A percentile compares a stretch with the other conserved stretches of the same genome.
phyloP scores from a whole-genome alignment of 2,329 filamentous ascomycete species.

The Xylariaceae sp. region DNA sequence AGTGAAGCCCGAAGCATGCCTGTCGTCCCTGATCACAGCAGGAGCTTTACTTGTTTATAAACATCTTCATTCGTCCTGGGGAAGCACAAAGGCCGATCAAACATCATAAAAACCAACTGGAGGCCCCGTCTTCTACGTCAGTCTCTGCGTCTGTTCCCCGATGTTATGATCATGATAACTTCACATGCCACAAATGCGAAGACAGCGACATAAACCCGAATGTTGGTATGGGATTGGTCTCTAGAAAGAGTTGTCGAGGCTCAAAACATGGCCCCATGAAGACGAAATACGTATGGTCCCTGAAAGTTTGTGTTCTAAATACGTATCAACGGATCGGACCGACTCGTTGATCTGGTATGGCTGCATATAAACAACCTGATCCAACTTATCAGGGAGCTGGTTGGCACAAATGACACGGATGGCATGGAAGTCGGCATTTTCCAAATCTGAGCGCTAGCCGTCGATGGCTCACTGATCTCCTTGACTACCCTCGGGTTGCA shows the following conservation, averaged over 20 bases:
- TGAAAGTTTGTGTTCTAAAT: background rate
- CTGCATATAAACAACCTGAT: background rate
- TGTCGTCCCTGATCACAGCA: constrained; percentile 12
- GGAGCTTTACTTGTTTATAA: background rate
- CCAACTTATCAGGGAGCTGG: background rate
- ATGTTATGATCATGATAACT: constrained; percentile 1
- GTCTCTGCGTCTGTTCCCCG: background rate
- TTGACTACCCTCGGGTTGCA: no score
- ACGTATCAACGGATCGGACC: constrained; percentile 5
- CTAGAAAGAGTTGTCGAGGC: no score
- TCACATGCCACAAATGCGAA: background rate
- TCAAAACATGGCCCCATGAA: background rate
- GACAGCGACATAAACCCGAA: background rate
- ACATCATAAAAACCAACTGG: background rate
- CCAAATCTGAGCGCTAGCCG: no score
- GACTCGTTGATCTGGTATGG: constrained; percentile 1
- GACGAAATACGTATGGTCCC: background rate
- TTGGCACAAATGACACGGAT: background rate
- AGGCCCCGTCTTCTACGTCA: constrained; percentile 2
- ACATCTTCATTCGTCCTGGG: constrained; percentile 8
- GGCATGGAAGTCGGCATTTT: background rate
- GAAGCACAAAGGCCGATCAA: constrained; percentile 8
- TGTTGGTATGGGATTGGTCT: background rate
- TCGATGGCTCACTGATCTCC: no score
- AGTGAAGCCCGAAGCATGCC: background rate